These are phyloP conservation scores for Trichoderma koningii DNA, from an alignment of 2,329 filamentous ascomycete genomes.

Conservation along the genomic window DNA sequence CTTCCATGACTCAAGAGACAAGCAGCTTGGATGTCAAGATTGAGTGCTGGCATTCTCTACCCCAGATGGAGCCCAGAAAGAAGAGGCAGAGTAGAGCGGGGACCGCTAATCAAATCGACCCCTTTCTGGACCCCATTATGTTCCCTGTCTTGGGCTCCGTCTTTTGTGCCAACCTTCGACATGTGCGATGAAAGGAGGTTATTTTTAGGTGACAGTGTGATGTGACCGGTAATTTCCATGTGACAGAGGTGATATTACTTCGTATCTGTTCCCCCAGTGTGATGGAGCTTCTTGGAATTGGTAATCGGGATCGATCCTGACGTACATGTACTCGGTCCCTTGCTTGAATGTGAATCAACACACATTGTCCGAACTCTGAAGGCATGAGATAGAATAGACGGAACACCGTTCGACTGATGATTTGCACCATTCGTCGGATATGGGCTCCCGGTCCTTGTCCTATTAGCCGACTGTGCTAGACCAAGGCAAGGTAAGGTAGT, in stretches of 20 bases:
- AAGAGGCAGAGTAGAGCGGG: slow-evolving; percentile 7
- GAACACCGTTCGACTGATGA: background rate
- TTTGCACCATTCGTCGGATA: slow-evolving; percentile 5
- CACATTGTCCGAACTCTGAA: too few species aligned
- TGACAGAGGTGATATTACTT: background rate
- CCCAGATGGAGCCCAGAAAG: slow-evolving; percentile 2
- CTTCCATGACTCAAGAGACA: background rate
- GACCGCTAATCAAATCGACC: slow-evolving; percentile 21
- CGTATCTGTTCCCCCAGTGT: background rate
- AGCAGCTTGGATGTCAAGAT: background rate
- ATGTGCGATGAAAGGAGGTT: background rate
- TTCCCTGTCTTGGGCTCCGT: background rate
- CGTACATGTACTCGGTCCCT: background rate
- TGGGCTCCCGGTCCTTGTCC: slow-evolving; percentile 13
- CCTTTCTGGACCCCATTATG: slow-evolving; percentile 1
- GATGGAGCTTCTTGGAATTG: background rate
- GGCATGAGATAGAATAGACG: too few species aligned
- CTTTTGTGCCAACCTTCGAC: too few species aligned
- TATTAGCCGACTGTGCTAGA: slow-evolving; percentile 9
- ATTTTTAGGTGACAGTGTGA: slow-evolving; percentile 3
- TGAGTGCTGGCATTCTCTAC: background rate
- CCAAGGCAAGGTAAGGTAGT: background rate
- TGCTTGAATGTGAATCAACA: too few species aligned
- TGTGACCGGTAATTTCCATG: slow-evolving; percentile 8
- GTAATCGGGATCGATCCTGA: background rate